These are phyloP conservation scores for Phalaenopsis aphrodite DNA, from an alignment of 106 monocot genomes.

Conservation along the genomic window DNA sequence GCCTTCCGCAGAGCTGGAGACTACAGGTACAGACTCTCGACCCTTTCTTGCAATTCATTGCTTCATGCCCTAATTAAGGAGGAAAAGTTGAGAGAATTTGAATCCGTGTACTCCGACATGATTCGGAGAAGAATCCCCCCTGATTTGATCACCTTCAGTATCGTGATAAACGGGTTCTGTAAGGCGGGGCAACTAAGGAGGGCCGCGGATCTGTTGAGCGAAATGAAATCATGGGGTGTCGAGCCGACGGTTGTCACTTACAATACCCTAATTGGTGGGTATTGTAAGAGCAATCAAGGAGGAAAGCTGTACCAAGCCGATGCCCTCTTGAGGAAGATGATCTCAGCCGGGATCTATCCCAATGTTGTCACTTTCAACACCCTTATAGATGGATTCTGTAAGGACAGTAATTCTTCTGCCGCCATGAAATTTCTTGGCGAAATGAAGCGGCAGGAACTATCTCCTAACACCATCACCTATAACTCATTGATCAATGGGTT, in stretches of 20 bases:
- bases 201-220: slow-evolving; percentile 48
- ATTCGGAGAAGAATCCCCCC: slow-evolving; percentile 41
- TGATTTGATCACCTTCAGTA: slow-evolving; percentile 69
- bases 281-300: slow-evolving; percentile 44
- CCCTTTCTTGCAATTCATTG: slow-evolving; percentile 52
- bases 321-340: slow-evolving; percentile 59
- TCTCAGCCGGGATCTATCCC: slow-evolving; percentile 26
- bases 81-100: slow-evolving; percentile 12
- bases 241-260: slow-evolving; percentile 58
- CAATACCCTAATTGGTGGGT: slow-evolving; percentile 62
- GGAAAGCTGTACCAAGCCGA: slow-evolving; percentile 70
- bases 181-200: slow-evolving; percentile 48
- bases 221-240: slow-evolving; percentile 68
- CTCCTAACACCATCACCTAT: slow-evolving; percentile 48
- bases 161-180: slow-evolving; percentile 48
- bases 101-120: slow-evolving; percentile 42
- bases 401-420: slow-evolving; percentile 44
- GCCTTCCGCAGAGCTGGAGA: slow-evolving; percentile 47
- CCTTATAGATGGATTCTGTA: slow-evolving; percentile 74
- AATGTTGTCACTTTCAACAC: slow-evolving; percentile 71
- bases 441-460: slow-evolving; percentile 51
- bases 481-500: slow-evolving; percentile 63
- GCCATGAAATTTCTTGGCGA: slow-evolving; percentile 65
- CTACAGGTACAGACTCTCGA: slow-evolving; percentile 44
- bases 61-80: slow-evolving; percentile 36